Evolutionary conservation across 371 early-diverging fungal species (phyloP).

Genomic region (Funneliformis caledonium): DNA sequence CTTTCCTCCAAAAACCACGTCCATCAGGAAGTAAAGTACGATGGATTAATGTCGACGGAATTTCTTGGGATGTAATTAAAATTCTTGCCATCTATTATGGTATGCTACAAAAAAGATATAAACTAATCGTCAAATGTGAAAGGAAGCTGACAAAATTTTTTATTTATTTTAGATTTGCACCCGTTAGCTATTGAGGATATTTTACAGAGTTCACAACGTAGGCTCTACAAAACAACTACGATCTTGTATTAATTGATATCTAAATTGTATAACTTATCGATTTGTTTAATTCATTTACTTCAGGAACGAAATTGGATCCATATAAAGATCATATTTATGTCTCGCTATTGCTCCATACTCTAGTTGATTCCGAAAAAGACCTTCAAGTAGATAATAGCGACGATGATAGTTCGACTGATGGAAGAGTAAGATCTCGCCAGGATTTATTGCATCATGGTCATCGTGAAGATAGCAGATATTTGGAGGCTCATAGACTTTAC

Average conservation of each 20-base stretch:
- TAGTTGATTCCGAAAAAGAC: conserved; percentile 26
- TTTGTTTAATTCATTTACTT: neutral
- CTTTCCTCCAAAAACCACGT: conserved; percentile 27
- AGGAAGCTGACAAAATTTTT: neutral
- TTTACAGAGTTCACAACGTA: conserved; percentile 50
- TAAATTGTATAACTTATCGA: neutral
- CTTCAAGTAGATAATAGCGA: neutral
- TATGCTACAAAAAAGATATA: conserved; percentile 18
- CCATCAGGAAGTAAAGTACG: conserved; percentile 50
- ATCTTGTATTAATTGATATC: neutral
- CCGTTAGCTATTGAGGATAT: conserved; percentile 55
- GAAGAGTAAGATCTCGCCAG: neutral
- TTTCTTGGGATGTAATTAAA: conserved; percentile 56
- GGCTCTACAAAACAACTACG: neutral
- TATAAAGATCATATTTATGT: conserved; percentile 48
- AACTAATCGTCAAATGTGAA: neutral
- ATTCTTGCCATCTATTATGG: conserved; percentile 48
- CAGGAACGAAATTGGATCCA: conserved; percentile 34
- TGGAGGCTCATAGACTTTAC: conserved; percentile 8
- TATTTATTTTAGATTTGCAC: conserved; percentile 47
- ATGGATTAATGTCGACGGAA: conserved; percentile 58
- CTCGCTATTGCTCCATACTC: conserved; percentile 46
- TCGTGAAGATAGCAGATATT: conserved; percentile 27
- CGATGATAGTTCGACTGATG: neutral
- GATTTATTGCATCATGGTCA: conserved; percentile 12